phyloP scores from a whole-genome alignment of 352 stramenopile genomes.

The Peronospora tabacina region DNA sequence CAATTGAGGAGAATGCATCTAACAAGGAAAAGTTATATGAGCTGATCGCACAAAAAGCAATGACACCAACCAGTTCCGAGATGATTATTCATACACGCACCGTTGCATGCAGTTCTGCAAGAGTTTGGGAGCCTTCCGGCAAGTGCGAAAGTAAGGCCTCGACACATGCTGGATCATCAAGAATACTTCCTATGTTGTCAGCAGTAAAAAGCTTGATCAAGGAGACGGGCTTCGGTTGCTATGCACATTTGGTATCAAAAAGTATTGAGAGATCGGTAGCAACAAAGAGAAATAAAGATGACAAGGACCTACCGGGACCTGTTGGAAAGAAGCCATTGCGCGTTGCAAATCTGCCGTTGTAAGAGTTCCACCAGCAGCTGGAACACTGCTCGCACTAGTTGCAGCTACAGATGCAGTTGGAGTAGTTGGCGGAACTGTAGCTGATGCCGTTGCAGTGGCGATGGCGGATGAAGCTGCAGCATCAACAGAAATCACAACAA shows the following conservation, averaged over 20 bases:
- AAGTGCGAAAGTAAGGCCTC: slow-evolving; percentile 59
- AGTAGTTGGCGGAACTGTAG: neutral
- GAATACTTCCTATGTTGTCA: slow-evolving; percentile 46
- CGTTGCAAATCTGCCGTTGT: slow-evolving; percentile 80
- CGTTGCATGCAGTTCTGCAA: slow-evolving; percentile 65
- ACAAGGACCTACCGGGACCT: slow-evolving; percentile 34
- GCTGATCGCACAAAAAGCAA: neutral
- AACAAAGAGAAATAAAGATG: neutral
- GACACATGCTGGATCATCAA: slow-evolving; percentile 56
- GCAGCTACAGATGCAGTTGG: slow-evolving; percentile 1
- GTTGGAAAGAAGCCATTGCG: slow-evolving; percentile 77
- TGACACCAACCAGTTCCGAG: neutral
- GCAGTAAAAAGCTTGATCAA: slow-evolving; percentile 56
- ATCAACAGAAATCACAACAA: slow-evolving; percentile 2
- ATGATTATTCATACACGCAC: slow-evolving; percentile 15
- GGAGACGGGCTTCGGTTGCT: slow-evolving; percentile 56
- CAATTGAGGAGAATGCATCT: slow-evolving; percentile 80
- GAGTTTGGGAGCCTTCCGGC: slow-evolving; percentile 71
- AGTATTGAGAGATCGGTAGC: neutral
- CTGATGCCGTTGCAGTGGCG: slow-evolving; percentile 6
- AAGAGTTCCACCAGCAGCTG: slow-evolving; percentile 29
- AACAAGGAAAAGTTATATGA: neutral
- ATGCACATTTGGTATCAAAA: slow-evolving; percentile 1
- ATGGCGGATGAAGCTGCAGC: slow-evolving; percentile 3
- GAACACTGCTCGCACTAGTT: slow-evolving; percentile 9